Evolutionary conservation across 352 stramenopile genomes (phyloP).

Genomic region (Pythium brassicae): DNA sequence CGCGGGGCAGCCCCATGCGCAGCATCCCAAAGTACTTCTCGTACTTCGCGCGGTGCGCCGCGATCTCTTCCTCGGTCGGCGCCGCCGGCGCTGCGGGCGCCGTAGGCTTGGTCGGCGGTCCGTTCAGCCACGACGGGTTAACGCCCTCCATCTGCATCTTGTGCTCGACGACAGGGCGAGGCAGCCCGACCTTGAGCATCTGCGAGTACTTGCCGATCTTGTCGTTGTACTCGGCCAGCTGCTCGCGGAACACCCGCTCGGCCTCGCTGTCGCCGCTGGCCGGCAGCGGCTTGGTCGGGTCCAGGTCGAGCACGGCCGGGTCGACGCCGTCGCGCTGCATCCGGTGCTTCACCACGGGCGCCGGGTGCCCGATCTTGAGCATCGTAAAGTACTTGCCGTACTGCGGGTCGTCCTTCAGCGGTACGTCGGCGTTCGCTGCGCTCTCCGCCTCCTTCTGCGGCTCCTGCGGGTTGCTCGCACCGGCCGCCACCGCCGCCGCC

Average conservation of each 20-base stretch:
- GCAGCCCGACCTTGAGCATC: slow-evolving; percentile 80
- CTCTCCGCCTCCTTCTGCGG: not conserved
- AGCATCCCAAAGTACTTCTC: slow-evolving; percentile 86
- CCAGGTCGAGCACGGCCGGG: slow-evolving; percentile 52
- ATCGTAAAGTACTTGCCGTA: slow-evolving; percentile 82
- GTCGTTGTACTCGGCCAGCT: slow-evolving; percentile 57
- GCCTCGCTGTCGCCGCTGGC: slow-evolving; percentile 27
- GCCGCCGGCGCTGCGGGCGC: slow-evolving; percentile 15
- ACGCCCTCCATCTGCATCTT: slow-evolving; percentile 84
- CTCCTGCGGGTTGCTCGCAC: slow-evolving; percentile 3
- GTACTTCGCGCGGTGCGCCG: slow-evolving; percentile 64
- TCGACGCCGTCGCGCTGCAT: slow-evolving; percentile 72
- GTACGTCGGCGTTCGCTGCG: slow-evolving; percentile 23
- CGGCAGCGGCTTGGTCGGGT: slow-evolving; percentile 49
- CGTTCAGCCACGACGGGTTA: slow-evolving; percentile 58
- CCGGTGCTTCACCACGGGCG: slow-evolving; percentile 67
- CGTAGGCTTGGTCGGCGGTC: slow-evolving; percentile 35
- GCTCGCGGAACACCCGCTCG: slow-evolving; percentile 42
- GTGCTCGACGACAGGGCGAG: slow-evolving; percentile 62
- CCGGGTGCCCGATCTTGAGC: slow-evolving; percentile 66
- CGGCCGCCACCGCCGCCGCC: not conserved
- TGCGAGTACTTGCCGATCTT: slow-evolving; percentile 71
- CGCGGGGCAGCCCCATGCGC: slow-evolving; percentile 61
- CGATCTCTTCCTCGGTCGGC: slow-evolving; percentile 45
- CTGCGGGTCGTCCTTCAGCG: slow-evolving; percentile 61